Evolutionary conservation across 805 yeast genomes (phyloP).

Genomic region (Candida verbasci): DNA sequence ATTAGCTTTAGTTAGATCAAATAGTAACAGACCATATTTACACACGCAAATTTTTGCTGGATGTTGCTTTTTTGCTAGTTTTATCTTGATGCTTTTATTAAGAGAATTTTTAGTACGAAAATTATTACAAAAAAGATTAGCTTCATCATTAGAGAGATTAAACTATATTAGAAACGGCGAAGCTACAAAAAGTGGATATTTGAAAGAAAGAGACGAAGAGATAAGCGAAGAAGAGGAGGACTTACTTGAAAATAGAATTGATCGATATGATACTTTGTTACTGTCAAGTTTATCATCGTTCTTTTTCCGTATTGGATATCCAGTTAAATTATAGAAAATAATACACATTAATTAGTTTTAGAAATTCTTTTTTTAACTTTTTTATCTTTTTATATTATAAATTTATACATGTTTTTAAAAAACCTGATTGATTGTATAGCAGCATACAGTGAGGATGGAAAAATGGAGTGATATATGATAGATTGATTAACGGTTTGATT

Average conservation of each 20-base stretch:
- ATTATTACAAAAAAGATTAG: constrained; percentile 21
- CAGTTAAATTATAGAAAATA: constrained; percentile 16
- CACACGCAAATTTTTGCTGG: constrained; percentile 63
- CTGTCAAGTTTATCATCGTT: constrained; percentile 6
- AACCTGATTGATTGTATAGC: constrained; percentile 6
- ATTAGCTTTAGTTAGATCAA: constrained; percentile 34
- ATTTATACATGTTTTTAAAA: constrained; percentile 5
- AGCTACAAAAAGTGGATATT: constrained; percentile 9
- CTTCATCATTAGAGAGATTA: constrained; percentile 3
- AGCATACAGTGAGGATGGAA: constrained; percentile 6
- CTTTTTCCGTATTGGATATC: constrained; percentile 18
- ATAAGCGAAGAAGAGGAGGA: constrained; percentile 11
- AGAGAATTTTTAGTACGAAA: constrained; percentile 51
- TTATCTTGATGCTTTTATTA: constrained; percentile 40
- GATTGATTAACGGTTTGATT: constrained; percentile 93
- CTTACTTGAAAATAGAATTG: constrained; percentile 14
- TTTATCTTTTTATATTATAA: constrained; percentile 5
- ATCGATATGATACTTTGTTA: constrained; percentile 15
- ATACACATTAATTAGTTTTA: not conserved
- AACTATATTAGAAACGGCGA: constrained; percentile 3
- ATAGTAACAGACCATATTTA: constrained; percentile 40
- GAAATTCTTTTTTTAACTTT: not conserved
- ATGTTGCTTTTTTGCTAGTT: constrained; percentile 38
- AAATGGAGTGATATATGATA: constrained; percentile 5
- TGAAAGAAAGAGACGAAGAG: constrained; percentile 7